A percentile compares a stretch with the other conserved stretches of the same genome.
Evolutionary conservation across 2,329 filamentous ascomycete species (phyloP).

Genomic region (Proliferodiscus dingleyae): DNA sequence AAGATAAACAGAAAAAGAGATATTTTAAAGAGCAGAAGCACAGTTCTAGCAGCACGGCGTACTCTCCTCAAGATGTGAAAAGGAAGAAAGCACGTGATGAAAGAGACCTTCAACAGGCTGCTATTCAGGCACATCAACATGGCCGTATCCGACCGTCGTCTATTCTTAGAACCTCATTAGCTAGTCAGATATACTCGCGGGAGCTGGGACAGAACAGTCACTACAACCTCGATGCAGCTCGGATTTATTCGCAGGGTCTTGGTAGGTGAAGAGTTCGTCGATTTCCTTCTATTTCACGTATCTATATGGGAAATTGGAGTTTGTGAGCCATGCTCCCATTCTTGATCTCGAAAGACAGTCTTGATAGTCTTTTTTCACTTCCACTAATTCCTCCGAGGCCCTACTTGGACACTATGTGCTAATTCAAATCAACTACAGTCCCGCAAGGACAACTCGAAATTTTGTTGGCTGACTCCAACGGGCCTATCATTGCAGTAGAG

Average conservation of each 20-base stretch:
- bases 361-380: too few relatives aligned
- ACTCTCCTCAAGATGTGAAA: constrained; percentile 56
- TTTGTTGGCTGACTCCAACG: neutral
- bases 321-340: too few relatives aligned
- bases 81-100: constrained; percentile 45
- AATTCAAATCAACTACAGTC: neutral
- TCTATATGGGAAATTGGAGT: too few relatives aligned
- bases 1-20: constrained; percentile 54
- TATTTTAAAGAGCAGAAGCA: constrained; percentile 62
- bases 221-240: constrained; percentile 3
- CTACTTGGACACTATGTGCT: too few relatives aligned
- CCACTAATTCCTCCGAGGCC: too few relatives aligned
- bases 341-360: too few relatives aligned
- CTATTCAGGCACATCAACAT: constrained; percentile 8
- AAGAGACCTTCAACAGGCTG: constrained; percentile 20
- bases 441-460: constrained; percentile 1
- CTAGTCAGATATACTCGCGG: constrained; percentile 20
- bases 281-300: neutral
- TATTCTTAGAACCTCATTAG: constrained; percentile 15
- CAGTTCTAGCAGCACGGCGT: constrained; percentile 44
- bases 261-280: neutral
- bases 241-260: constrained; percentile 16
- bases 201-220: constrained; percentile 14
- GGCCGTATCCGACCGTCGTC: constrained; percentile 20
- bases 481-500: constrained; percentile 15